These are phyloP conservation scores for Claviceps digitariae DNA, from an alignment of 2,329 filamentous ascomycete species.

Conservation along the genomic window DNA sequence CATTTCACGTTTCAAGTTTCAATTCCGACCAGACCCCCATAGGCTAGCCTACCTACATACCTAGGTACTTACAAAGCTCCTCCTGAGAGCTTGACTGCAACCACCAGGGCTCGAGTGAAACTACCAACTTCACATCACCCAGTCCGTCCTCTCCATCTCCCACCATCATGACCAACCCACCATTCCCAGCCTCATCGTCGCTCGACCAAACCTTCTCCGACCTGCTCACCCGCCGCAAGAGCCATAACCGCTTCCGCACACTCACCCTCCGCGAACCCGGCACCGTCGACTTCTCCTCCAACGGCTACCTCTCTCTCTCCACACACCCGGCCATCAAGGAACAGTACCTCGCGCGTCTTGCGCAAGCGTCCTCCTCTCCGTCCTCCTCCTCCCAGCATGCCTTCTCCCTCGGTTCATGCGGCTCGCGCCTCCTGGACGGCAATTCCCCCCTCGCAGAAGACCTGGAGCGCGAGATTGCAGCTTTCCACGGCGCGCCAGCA, in stretches of 20 bases:
- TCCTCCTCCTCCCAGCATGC: background rate
- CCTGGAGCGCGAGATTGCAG: conserved; percentile 32
- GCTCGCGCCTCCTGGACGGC: conserved; percentile 39
- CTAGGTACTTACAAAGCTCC: background rate
- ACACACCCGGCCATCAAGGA: conserved; percentile 36
- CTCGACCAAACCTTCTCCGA: conserved; percentile 17
- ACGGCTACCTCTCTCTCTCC: conserved; percentile 68
- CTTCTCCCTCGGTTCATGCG: conserved; percentile 31
- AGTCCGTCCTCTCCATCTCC: background rate
- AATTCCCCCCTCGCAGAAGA: conserved; percentile 30
- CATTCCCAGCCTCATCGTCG: background rate
- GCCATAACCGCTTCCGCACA: conserved; percentile 26
- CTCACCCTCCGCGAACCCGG: conserved; percentile 47
- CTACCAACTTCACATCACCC: too few species aligned
- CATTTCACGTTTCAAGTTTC: too few species aligned
- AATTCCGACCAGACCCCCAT: too few species aligned
- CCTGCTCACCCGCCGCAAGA: conserved; percentile 16
- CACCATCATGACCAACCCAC: conserved; percentile 2
- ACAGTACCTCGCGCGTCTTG: conserved; percentile 41
- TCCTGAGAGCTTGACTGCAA: background rate
- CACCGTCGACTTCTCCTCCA: conserved; percentile 65
- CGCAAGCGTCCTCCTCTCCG: conserved; percentile 5
- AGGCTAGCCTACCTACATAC: background rate
- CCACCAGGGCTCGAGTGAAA: background rate
- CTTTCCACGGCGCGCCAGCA: conserved; percentile 31